Evolutionary conservation across 1,284 basidiomycete species (phyloP).

Genomic region (Tremellales sp.): DNA sequence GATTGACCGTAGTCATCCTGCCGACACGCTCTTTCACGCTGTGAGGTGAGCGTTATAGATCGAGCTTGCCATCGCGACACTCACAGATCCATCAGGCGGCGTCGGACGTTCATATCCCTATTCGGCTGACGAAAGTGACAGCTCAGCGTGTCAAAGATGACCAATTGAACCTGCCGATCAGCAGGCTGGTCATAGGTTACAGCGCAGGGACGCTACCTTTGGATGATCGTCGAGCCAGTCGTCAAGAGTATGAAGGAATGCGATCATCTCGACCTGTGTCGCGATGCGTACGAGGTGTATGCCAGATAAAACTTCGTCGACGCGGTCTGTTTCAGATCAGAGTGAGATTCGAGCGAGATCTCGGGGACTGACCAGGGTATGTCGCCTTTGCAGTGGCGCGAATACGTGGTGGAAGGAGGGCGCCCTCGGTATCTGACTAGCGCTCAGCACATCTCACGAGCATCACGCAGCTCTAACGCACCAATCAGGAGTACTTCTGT

Average conservation of each 20-base stretch:
- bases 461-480: conserved; percentile 8
- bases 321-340: too few relatives aligned
- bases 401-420: too few relatives aligned
- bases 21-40: conserved; percentile 43
- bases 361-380: too few relatives aligned
- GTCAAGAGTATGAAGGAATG: conserved; percentile 40
- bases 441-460: too few relatives aligned
- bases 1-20: conserved; percentile 35
- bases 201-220: conserved; percentile 20
- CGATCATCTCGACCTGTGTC: conserved; percentile 45
- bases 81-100: conserved; percentile 42
- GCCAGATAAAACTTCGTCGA: too few relatives aligned
- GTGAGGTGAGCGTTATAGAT: neutral
- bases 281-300: conserved; percentile 42
- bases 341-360: too few relatives aligned
- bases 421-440: conserved; percentile 47
- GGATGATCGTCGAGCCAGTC: conserved; percentile 41
- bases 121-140: conserved; percentile 46
- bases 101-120: conserved; percentile 28
- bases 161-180: conserved; percentile 35
- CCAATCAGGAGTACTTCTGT: conserved; percentile 45
- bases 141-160: conserved; percentile 46
- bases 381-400: too few relatives aligned
- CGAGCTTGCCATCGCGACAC: conserved; percentile 4
- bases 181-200: neutral